Conservation (phyloP, 768 basidiomycete genomes). For the Trametes sanguinea region DNA sequence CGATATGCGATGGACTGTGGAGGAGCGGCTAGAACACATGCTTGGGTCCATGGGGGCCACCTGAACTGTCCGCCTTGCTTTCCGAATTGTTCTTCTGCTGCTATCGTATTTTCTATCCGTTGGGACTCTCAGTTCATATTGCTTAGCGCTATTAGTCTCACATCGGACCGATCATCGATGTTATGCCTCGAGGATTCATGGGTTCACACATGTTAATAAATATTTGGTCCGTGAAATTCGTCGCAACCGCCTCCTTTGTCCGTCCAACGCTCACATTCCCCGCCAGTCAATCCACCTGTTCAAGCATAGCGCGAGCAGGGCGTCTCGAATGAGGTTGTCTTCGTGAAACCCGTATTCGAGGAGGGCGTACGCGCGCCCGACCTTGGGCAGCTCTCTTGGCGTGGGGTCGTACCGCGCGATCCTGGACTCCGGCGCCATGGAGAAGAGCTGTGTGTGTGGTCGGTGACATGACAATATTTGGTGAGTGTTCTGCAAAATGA, state of each 20-base stretch:
- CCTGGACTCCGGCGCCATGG: constrained; percentile 36
- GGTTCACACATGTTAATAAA: constrained; percentile 14
- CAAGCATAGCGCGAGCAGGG: constrained; percentile 64
- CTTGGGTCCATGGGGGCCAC: constrained; percentile 43
- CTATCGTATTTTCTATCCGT: constrained; percentile 16
- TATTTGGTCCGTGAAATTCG: constrained; percentile 14
- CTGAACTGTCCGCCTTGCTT: constrained; percentile 24
- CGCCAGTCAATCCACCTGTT: constrained; percentile 75
- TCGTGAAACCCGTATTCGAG: constrained; percentile 66
- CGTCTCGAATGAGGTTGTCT: constrained; percentile 60
- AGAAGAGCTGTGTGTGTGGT: constrained; percentile 26
- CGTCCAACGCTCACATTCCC: constrained; percentile 38
- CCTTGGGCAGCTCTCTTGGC: constrained; percentile 48
- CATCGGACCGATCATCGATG: constrained; percentile 6
- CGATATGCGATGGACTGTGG: constrained; percentile 69
- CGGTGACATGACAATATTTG: constrained; percentile 42
- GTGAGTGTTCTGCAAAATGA: constrained; percentile 2
- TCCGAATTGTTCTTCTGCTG: constrained; percentile 6
- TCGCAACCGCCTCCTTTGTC: constrained; percentile 5
- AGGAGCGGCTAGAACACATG: constrained; percentile 78
- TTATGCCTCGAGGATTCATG: constrained; percentile 2
- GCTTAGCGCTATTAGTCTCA: constrained; percentile 15
- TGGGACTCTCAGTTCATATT: constrained; percentile 6
- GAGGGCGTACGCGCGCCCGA: constrained; percentile 65
- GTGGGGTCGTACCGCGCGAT: constrained; percentile 63